phyloP scores from a whole-genome alignment of 1,284 basidiomycete species.

The Irpex sp. region DNA sequence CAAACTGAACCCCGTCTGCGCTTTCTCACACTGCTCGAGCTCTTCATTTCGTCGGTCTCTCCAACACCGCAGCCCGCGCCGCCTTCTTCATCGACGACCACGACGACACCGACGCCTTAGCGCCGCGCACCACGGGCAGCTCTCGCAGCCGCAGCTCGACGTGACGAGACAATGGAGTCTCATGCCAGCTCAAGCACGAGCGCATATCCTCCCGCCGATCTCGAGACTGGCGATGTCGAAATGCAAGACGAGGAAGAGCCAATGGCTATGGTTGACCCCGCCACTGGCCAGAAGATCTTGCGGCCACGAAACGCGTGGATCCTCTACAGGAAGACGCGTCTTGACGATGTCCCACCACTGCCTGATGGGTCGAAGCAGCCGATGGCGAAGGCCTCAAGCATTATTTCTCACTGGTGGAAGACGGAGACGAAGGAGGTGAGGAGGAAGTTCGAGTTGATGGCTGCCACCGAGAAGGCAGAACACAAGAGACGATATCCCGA shows the following conservation, averaged over 20 bases:
- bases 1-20: slow-evolving; percentile 3
- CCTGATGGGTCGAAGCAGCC: slow-evolving; percentile 34
- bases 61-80: not conserved
- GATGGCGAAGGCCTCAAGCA: slow-evolving; percentile 69
- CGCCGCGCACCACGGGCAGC: not conserved
- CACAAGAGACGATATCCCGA: slow-evolving; percentile 61
- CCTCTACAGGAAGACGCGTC: slow-evolving; percentile 74
- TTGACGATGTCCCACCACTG: slow-evolving; percentile 29
- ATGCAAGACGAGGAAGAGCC: slow-evolving; percentile 8
- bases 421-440: slow-evolving; percentile 47
- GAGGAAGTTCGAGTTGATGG: slow-evolving; percentile 62
- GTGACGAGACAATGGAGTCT: slow-evolving; percentile 4
- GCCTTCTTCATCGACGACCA: not conserved
- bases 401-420: slow-evolving; percentile 70
- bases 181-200: not conserved
- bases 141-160: slow-evolving; percentile 5
- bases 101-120: not conserved
- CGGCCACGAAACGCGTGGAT: slow-evolving; percentile 92
- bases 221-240: slow-evolving; percentile 1
- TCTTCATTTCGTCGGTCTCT: not conserved
- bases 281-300: slow-evolving; percentile 36
- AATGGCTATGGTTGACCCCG: slow-evolving; percentile 9
- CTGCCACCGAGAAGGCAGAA: slow-evolving; percentile 62
- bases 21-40: slow-evolving; percentile 9
- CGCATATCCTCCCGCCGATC: not conserved